Base-by-base conservation (phyloP, 2,329 filamentous ascomycete species). In the Xylariaceae sp. region DNA sequence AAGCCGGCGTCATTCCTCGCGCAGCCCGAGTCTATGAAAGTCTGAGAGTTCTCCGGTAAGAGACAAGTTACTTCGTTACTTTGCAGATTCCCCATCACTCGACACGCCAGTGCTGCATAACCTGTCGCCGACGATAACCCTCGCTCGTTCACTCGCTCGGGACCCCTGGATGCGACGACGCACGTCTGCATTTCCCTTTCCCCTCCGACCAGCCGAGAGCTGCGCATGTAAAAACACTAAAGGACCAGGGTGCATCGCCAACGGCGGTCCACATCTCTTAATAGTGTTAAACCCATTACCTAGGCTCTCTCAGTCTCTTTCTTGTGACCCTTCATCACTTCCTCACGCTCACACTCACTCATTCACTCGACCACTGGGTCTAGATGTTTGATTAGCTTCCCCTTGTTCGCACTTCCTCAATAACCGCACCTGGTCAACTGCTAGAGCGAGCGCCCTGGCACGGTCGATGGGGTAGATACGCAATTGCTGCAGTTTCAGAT, bases 401-500 rank as follows among this genome's bases (percentile, higher is more conserved):
- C 34, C 14, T 17, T 14, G 11, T 14, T 11, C 34, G n/a, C 34
- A 17, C 14, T 29, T 29, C 25, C 14, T 7, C 25, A n/a, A n/a
- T n/a, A n/a, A n/a, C n/a, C n/a, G n/a, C n/a, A n/a, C n/a, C n/a
- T n/a, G n/a, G n/a, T n/a, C n/a, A n/a, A n/a, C n/a, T n/a, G n/a
- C n/a, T n/a, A n/a, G n/a, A n/a, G n/a, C n/a, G n/a, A n/a, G n/a
- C n/a, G 39, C 40, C 42, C 39, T 45, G 47, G 42, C 41, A 35
- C 39, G 36, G 38, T 41, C 36, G 22, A 50, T 45, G 47, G 44
- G 41, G 50, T 20, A 45, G 47, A 45, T 40, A 42, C 46, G 35
- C 23, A 25, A 36, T 44, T 23, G 7, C 43, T 34, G 37, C 37
- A 37, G 29, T 35, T n/a, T 34, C 20, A 47, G 39, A 50, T 50